Evolutionary conservation across 192 early-diverging fungal genomes (phyloP).

Genomic region (Spizellomyces punctatus): DNA sequence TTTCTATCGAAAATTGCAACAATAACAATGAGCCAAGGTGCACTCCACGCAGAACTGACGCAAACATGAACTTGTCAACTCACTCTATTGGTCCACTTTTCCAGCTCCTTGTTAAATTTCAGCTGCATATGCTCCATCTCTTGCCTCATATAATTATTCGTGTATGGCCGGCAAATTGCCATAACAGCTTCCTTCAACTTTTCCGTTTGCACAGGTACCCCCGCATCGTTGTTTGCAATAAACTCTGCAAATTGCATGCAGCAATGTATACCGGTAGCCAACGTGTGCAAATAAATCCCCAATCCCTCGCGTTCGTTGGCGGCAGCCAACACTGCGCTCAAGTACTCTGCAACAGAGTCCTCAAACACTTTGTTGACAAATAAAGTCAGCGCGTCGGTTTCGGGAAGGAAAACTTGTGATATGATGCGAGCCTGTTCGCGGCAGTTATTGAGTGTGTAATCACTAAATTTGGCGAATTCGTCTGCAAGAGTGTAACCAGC

Average conservation of each 20-base stretch:
- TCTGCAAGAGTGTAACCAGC: constrained; percentile 55
- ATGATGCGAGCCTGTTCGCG: constrained; percentile 67
- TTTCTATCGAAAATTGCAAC: constrained; percentile 11
- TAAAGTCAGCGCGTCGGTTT: constrained; percentile 68
- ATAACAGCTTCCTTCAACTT: constrained; percentile 55
- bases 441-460: constrained; percentile 61
- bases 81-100: constrained; percentile 73
- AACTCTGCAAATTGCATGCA: constrained; percentile 63
- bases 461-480: constrained; percentile 69
- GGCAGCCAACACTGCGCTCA: constrained; percentile 60
- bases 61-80: not conserved
- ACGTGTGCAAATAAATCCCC: constrained; percentile 68
- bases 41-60: not conserved
- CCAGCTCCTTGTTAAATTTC: constrained; percentile 61
- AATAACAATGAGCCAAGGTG: no score
- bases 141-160: constrained; percentile 66
- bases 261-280: constrained; percentile 60
- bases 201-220: constrained; percentile 53
- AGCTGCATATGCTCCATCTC: constrained; percentile 66
- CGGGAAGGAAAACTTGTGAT: constrained; percentile 67
- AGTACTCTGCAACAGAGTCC: constrained; percentile 78
- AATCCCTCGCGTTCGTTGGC: constrained; percentile 62
- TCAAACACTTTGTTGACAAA: constrained; percentile 83
- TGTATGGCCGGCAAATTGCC: constrained; percentile 65
- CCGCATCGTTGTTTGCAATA: constrained; percentile 38